These are phyloP conservation scores for Pestalotiopsis sp. DNA, from an alignment of 2,329 filamentous ascomycete species.

Conservation along the genomic window DNA sequence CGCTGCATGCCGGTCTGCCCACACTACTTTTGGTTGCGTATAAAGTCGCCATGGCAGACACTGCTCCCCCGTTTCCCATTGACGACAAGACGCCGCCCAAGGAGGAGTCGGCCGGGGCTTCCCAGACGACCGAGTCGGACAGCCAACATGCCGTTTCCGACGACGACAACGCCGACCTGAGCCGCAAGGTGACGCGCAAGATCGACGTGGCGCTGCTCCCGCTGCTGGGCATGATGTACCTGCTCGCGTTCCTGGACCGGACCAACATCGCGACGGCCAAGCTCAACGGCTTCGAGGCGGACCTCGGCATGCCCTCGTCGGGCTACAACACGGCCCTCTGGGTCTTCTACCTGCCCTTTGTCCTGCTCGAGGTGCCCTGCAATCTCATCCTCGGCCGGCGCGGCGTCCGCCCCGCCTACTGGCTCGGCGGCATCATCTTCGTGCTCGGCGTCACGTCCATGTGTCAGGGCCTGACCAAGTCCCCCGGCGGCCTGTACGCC, in stretches of 20 bases:
- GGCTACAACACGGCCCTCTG: conserved; percentile 13
- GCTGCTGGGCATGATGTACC: conserved; percentile 5
- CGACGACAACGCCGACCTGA: neutral
- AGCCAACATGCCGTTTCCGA: neutral
- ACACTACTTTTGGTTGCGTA: neutral
- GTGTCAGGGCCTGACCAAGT: conserved; percentile 2
- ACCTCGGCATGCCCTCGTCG: conserved; percentile 10
- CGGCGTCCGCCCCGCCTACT: neutral
- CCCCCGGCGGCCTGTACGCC: conserved; percentile 4
- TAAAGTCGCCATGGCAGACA: neutral
- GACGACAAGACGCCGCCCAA: conserved; percentile 2
- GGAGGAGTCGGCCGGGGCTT: neutral
- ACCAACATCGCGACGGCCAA: conserved; percentile 11
- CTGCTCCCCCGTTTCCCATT: neutral
- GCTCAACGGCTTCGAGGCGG: conserved; percentile 10
- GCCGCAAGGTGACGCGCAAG: conserved; percentile 11
- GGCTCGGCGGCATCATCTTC: conserved; percentile 3
- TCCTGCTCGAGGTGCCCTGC: conserved; percentile 7
- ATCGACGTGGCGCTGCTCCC: conserved; percentile 5
- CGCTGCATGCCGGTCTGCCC: too few species aligned
- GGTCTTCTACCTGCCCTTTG: conserved; percentile 10
- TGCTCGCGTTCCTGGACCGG: conserved; percentile 9
- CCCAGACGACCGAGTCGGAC: neutral
- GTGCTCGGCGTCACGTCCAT: neutral
- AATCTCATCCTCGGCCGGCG: neutral